Conservation (phyloP, 1,284 basidiomycete genomes). For the Neonothopanus nambi region DNA sequence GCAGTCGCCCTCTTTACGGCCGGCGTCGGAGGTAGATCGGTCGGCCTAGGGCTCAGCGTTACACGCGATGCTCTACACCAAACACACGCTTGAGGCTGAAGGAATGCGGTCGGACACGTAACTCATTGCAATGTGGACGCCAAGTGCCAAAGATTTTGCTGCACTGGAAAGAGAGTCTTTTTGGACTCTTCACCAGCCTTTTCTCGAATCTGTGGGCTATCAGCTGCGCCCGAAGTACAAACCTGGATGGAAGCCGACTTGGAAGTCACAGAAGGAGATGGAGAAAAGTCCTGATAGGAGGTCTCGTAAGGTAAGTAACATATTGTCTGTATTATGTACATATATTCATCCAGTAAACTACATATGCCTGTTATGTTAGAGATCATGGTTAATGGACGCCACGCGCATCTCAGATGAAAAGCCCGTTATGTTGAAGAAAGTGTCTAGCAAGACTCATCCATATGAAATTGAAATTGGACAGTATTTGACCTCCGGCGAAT, state of each 20-base stretch:
- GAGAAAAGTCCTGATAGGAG: background rate
- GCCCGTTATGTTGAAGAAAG: slow-evolving; percentile 33
- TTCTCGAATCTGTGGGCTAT: slow-evolving; percentile 27
- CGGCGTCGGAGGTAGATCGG: no score
- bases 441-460: background rate
- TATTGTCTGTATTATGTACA: background rate
- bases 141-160: no score
- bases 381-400: slow-evolving; percentile 28
- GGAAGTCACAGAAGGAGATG: slow-evolving; percentile 18
- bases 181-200: background rate
- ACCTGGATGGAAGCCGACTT: slow-evolving; percentile 38
- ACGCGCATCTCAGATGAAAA: slow-evolving; percentile 29
- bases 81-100: no score
- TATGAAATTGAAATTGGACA: slow-evolving; percentile 21
- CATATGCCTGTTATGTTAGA: no score
- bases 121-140: no score
- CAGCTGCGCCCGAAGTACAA: slow-evolving; percentile 34
- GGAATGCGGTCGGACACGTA: no score
- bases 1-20: no score
- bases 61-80: no score
- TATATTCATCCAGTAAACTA: no score
- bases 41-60: no score
- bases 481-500: slow-evolving; percentile 21
- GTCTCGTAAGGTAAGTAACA: background rate
- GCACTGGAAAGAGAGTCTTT: no score